A percentile compares a stretch with the other conserved stretches of the same genome.
Evolutionary conservation across 495 filamentous ascomycete species (phyloP).

Genomic region (Talaromyces adpressus): DNA sequence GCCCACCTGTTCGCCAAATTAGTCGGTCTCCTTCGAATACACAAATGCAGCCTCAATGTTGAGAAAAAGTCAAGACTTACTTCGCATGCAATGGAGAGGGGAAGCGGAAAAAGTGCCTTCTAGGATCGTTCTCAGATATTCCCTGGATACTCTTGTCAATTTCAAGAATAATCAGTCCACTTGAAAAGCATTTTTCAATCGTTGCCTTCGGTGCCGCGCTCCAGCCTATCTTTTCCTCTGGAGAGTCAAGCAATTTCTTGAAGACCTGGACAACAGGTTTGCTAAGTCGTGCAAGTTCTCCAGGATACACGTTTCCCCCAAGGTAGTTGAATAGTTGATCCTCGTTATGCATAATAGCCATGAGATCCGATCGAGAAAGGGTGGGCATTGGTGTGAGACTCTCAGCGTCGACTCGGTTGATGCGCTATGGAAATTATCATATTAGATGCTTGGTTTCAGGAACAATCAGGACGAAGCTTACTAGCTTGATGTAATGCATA

Average conservation of each 20-base stretch:
- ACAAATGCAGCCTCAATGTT: neutral
- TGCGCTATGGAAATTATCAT: neutral
- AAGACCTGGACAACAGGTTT: neutral
- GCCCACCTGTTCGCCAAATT: slow-evolving; percentile 1
- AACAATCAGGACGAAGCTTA: neutral
- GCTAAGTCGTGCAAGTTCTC: neutral
- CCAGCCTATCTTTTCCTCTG: slow-evolving; percentile 1
- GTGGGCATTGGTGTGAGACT: neutral
- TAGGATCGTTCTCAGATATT: neutral
- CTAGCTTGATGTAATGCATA: slow-evolving; percentile 1
- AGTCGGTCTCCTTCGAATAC: neutral
- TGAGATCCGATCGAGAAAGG: neutral
- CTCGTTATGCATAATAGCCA: neutral
- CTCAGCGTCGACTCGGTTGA: neutral
- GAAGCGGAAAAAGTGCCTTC: neutral
- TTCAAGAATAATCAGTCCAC: neutral
- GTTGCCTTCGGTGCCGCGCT: neutral
- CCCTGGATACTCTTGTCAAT: neutral
- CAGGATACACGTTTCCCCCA: neutral
- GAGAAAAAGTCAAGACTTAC: slow-evolving; percentile 15
- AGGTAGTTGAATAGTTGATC: neutral
- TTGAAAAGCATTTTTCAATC: neutral
- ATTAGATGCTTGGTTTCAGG: neutral
- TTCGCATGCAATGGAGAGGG: slow-evolving; percentile 35
- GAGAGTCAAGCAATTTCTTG: neutral